These are phyloP conservation scores for Colletotrichum sp. DNA, from an alignment of 2,329 filamentous ascomycete genomes.

Conservation along the genomic window DNA sequence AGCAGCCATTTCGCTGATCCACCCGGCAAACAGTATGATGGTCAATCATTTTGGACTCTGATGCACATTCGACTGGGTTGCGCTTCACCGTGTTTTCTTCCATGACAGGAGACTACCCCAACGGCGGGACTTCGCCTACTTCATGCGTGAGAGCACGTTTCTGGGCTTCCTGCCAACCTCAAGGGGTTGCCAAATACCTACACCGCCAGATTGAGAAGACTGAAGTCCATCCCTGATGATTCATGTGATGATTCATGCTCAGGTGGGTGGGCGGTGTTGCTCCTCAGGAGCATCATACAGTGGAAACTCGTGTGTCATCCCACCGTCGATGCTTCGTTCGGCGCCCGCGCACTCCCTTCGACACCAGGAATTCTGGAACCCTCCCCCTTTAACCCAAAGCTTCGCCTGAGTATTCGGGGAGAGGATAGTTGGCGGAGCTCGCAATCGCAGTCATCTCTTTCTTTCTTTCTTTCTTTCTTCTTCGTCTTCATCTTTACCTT, in stretches of 20 bases:
- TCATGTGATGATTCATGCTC: not conserved
- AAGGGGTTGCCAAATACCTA: not conserved
- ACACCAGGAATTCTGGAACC: not conserved
- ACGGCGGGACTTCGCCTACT: not conserved
- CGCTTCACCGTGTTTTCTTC: not conserved
- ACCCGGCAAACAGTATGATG: not conserved
- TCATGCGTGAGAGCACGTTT: not conserved
- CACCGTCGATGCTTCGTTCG: not conserved
- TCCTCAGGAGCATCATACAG: not conserved
- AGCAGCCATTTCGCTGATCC: not conserved
- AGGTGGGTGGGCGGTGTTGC: not conserved
- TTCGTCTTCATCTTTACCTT: not conserved
- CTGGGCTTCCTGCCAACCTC: not conserved
- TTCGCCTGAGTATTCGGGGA: not conserved
- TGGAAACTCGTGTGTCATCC: not conserved
- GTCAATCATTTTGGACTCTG: not conserved
- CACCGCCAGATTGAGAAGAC: not conserved
- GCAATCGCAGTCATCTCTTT: not conserved
- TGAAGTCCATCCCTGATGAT: not conserved
- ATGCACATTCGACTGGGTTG: not conserved
- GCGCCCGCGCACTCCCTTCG: not conserved
- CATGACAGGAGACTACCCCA: not conserved
- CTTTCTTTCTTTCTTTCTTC: not conserved
- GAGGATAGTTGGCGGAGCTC: not conserved
- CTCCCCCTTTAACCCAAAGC: not conserved